Conservation (phyloP, 495 filamentous ascomycete genomes). For the Neurospora sp. region DNA sequence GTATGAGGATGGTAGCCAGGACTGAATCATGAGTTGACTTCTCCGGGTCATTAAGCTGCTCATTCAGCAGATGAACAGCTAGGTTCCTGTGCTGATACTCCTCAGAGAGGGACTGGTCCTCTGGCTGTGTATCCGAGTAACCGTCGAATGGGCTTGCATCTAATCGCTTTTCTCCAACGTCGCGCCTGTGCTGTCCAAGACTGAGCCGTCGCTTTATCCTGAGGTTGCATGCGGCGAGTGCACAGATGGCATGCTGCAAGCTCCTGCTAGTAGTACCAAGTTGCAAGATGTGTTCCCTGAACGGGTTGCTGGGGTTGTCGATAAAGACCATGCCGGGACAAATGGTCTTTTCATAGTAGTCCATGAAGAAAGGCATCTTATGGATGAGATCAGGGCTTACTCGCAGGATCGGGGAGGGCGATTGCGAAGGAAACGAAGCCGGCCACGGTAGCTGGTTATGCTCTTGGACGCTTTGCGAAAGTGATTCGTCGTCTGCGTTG, state of each 20-base stretch:
- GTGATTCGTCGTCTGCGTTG: slow-evolving; percentile 31
- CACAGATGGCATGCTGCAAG: slow-evolving; percentile 85
- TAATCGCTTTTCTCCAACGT: slow-evolving; percentile 23
- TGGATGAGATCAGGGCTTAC: slow-evolving; percentile 43
- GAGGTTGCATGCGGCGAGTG: slow-evolving; percentile 78
- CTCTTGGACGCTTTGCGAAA: slow-evolving; percentile 23
- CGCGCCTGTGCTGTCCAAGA: slow-evolving; percentile 37
- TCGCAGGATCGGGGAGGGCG: slow-evolving; percentile 22
- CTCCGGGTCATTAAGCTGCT: slow-evolving; percentile 64
- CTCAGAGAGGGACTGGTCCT: slow-evolving; percentile 50
- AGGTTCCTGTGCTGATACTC: slow-evolving; percentile 72
- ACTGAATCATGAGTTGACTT: slow-evolving; percentile 77
- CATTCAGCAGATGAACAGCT: slow-evolving; percentile 74
- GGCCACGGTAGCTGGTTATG: slow-evolving; percentile 14
- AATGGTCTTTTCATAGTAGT: slow-evolving; percentile 80
- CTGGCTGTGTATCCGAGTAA: slow-evolving; percentile 27
- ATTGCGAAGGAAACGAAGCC: slow-evolving; percentile 16
- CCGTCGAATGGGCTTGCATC: slow-evolving; percentile 26
- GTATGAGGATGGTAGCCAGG: slow-evolving; percentile 73
- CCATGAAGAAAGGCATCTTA: slow-evolving; percentile 53
- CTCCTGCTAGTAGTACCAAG: slow-evolving; percentile 71
- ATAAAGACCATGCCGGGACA: slow-evolving; percentile 87
- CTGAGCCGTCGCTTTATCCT: slow-evolving; percentile 48
- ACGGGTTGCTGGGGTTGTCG: slow-evolving; percentile 76
- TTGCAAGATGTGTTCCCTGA: slow-evolving; percentile 71